Evolutionary conservation across 2,329 filamentous ascomycete species (phyloP).

Genomic region (Fusarium redolens): DNA sequence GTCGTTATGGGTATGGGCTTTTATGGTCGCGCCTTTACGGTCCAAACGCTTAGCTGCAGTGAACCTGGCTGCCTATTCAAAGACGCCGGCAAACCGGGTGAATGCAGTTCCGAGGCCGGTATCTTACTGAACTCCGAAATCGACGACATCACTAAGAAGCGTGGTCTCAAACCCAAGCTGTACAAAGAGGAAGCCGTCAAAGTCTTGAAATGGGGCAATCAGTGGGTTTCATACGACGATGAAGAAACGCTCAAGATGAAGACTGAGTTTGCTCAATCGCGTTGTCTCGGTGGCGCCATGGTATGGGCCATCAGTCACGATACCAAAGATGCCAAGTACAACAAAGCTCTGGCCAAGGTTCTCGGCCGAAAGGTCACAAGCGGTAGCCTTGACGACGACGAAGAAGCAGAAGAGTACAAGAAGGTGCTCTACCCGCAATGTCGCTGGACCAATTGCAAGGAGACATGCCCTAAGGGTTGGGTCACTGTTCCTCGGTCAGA

Average conservation of each 20-base stretch:
- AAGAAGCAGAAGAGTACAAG: background rate
- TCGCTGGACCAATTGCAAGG: background rate
- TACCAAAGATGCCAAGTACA: background rate
- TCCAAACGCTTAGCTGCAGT: too few species aligned
- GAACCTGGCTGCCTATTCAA: too few species aligned
- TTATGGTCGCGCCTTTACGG: slow-evolving; percentile 31
- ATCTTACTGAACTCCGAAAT: slow-evolving; percentile 48
- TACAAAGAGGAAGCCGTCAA: slow-evolving; percentile 16
- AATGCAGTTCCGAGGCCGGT: slow-evolving; percentile 45
- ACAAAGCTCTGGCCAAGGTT: background rate
- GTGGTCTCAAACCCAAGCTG: slow-evolving; percentile 28
- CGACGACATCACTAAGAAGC: slow-evolving; percentile 41
- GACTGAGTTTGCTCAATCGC: slow-evolving; percentile 7
- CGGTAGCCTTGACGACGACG: too few species aligned
- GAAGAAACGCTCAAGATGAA: slow-evolving; percentile 38
- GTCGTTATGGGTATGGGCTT: slow-evolving; percentile 19
- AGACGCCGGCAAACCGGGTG: slow-evolving; percentile 9
- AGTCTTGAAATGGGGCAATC: slow-evolving; percentile 34
- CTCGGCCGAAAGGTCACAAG: too few species aligned
- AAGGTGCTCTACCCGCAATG: background rate
- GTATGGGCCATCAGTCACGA: background rate
- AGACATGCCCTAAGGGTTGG: background rate
- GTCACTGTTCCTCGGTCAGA: background rate
- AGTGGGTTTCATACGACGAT: slow-evolving; percentile 45
- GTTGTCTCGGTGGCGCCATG: slow-evolving; percentile 30